Base-by-base conservation (phyloP, 257 asterid species). In the Paraleonurus japonicus region DNA sequence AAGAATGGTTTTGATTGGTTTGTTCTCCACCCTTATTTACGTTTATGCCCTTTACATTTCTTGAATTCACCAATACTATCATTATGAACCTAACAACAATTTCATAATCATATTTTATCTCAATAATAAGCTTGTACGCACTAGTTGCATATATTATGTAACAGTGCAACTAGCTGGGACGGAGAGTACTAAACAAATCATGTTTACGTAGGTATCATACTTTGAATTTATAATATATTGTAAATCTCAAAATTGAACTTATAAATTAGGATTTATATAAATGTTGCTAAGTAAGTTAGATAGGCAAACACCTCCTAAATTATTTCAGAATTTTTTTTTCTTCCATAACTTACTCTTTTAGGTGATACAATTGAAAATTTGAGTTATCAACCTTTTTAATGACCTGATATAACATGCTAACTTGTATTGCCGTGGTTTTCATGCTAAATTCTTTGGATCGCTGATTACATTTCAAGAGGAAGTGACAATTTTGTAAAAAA, bases 1-100 rank as follows among this genome's bases (percentile, higher is more conserved):
- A 82, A 88, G 23, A 71, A 76, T 11, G 86, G 64, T 80, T 62
- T 80, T 26, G 96, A 90, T 77, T 88, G 97, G 97, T 90, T 65
- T 33, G 78, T 55, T 57, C 17, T 27, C 47, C 7, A 2, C 65
- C 51, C 7, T 17, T 9, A 24, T 64, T 70, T 54, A 35, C 37
- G 1, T 39, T 51, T 5, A 48, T 22, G 26, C 22, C 60, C 54
- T 43, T 62, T 3, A 32, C 7, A 3, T 41, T 23, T 67, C 39
- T 24, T 13, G n/a, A 24, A 13, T 22, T 23, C 19, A 41, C 70
- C 15, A 5, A 41, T 22, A 39, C 41, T 4, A n/a, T 37, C 22
- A 7, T 5, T 23, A 7, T 19, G 7, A 65, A 65, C 26, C 30
- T 30, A 22, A 3, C 9, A 55, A 3, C 0, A 24, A 57, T 24